These are phyloP conservation scores for Didymella pinodella DNA, from an alignment of 2,329 filamentous ascomycete species.

Conservation along the genomic window DNA sequence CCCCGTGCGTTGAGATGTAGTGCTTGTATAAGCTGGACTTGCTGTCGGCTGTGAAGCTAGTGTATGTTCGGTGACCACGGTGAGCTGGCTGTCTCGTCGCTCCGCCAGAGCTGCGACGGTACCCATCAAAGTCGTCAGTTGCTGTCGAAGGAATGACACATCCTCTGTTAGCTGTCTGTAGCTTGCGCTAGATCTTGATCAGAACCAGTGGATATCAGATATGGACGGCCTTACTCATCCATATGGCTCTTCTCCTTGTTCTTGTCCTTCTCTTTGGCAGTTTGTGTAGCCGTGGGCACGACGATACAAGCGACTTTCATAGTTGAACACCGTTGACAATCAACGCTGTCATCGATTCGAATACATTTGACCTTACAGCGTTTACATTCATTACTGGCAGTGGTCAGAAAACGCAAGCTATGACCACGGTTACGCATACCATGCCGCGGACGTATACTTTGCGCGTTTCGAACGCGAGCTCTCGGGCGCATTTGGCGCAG, in stretches of 20 bases:
- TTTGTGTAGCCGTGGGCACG: conserved; percentile 20
- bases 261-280: conserved; percentile 22
- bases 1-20: conserved; percentile 10
- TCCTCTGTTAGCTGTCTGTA: conserved; percentile 23
- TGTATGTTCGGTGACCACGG: not conserved
- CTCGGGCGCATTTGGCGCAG: conserved; percentile 19
- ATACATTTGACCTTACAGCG: conserved; percentile 31
- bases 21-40: conserved; percentile 19
- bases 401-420: not conserved
- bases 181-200: conserved; percentile 8
- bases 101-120: conserved; percentile 20
- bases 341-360: conserved; percentile 14
- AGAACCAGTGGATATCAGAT: not conserved
- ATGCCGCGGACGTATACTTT: conserved; percentile 32
- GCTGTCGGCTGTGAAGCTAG: conserved; percentile 9
- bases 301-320: conserved; percentile 25
- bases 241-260: conserved; percentile 10
- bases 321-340: conserved; percentile 29
- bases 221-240: conserved; percentile 10
- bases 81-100: conserved; percentile 6
- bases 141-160: conserved; percentile 24
- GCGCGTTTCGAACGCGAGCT: conserved; percentile 29
- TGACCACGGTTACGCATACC: conserved; percentile 7
- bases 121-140: conserved; percentile 22
- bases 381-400: conserved; percentile 31